Base-by-base conservation (phyloP, 331 rosid genomes). In the Stylosanthes scabra region DNA sequence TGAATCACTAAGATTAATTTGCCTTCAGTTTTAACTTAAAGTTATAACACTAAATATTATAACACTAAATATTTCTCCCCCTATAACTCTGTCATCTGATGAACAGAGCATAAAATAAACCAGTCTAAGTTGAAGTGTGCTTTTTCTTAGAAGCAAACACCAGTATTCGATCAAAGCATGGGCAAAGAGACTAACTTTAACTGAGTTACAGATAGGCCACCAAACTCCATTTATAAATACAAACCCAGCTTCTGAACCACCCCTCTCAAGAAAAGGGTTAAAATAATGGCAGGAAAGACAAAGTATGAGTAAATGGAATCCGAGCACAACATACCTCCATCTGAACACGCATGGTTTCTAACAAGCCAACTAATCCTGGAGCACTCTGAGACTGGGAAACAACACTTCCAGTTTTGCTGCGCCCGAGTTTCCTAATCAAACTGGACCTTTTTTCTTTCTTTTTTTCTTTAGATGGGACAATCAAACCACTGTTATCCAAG, bases 301-400 rank as follows among this genome's bases (percentile, higher is more conserved):
- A 69, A 69, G 50, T 9, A 71, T 59, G 68, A 50, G 62, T 55
- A 68, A 74, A 46, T 14, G 57, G 80, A 64, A 55, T 28, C 58
- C 42, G n/a, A 56, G 45, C 42, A 55, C 27, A 20, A 69, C 60
- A 62, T 88, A 94, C 97, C 99, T 94, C 99, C 97, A 94, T 87
- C 77, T 94, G 99, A 72, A 91, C 92, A 67, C 99, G 97, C 97
- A 94, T 88, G 80, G 87, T 85, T 85, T 94, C 99, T 80, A 94
- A 82, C 83, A 94, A 83, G 76, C 97, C 91, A 84, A 90, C 97
- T 79, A 94, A 79, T 63, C 97, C 97, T 65, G 97, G 84, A 71
- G 89, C 83, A 86, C 61, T 90, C 71, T 88, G 97, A 75, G 99
- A 87, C 76, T 91, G 87, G 55, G 84, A 84, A 51, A 81, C 85